Conservation (phyloP, 495 filamentous ascomycete species). For the Daldinia decipiens region DNA sequence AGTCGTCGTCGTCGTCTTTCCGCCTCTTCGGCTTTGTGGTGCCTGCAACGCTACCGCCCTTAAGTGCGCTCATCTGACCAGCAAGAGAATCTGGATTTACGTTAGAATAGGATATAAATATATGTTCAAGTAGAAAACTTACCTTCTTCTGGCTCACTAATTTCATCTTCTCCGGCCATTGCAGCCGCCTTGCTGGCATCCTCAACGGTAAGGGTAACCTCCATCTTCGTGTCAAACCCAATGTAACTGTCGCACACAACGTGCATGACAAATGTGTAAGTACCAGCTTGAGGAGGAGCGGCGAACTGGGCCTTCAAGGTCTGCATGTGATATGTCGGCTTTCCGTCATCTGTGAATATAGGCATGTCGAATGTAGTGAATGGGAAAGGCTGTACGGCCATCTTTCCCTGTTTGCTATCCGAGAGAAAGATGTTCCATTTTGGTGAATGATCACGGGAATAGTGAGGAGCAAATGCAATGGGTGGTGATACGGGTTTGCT, state of each 20-base stretch:
- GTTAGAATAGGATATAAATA: constrained; percentile 46
- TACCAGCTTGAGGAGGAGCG: constrained; percentile 89
- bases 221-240: constrained; percentile 88
- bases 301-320: constrained; percentile 98
- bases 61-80: constrained; percentile 92
- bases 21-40: constrained; percentile 64
- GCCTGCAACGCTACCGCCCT: constrained; percentile 66
- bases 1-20: constrained; percentile 66
- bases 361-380: constrained; percentile 91
- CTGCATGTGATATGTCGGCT: constrained; percentile 90
- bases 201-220: constrained; percentile 89
- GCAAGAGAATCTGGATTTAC: constrained; percentile 80
- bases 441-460: constrained; percentile 86
- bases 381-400: constrained; percentile 93
- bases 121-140: constrained; percentile 49
- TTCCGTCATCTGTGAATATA: constrained; percentile 74
- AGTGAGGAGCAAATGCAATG: constrained; percentile 87
- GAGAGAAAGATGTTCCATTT: constrained; percentile 93
- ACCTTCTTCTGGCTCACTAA: constrained; percentile 98
- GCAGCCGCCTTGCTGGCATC: constrained; percentile 85
- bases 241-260: constrained; percentile 93
- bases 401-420: constrained; percentile 91
- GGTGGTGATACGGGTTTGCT: constrained; percentile 77
- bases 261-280: constrained; percentile 93
- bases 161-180: constrained; percentile 87